Conservation (phyloP, 306 rosid genomes). For the Datisca glomerata region DNA sequence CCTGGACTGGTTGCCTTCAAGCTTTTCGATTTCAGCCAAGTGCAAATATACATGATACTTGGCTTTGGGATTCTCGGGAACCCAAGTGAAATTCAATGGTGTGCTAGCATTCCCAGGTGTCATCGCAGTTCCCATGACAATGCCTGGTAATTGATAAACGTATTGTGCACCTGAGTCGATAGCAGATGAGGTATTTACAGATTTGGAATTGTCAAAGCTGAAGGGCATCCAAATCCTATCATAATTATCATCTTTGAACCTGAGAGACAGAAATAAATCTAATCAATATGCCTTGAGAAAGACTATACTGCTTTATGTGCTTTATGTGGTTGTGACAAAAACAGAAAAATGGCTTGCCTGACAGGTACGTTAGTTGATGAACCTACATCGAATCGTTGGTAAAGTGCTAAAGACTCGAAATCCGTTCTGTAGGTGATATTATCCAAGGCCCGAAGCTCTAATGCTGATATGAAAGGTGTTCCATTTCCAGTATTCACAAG, state of each 20-base stretch:
- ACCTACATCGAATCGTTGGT: slow-evolving; percentile 12
- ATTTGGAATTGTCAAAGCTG: neutral
- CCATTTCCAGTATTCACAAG: slow-evolving; percentile 33
- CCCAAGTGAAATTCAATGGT: neutral
- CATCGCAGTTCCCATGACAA: slow-evolving; percentile 9
- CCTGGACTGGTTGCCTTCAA: slow-evolving; percentile 1
- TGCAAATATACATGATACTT: slow-evolving; percentile 5
- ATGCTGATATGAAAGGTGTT: slow-evolving; percentile 33
- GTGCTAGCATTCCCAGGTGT: slow-evolving; percentile 4
- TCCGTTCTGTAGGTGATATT: slow-evolving; percentile 8
- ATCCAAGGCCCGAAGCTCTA: slow-evolving; percentile 30
- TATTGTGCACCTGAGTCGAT: neutral
- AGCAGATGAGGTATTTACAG: slow-evolving; percentile 9
- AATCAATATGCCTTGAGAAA: too few relatives aligned
- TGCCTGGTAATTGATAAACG: slow-evolving; percentile 2
- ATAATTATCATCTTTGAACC: slow-evolving; percentile 25
- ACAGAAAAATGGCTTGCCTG: slow-evolving; percentile 15
- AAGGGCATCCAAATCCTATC: slow-evolving; percentile 17
- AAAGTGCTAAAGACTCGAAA: slow-evolving; percentile 5
- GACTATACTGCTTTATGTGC: too few relatives aligned
- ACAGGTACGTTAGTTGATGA: neutral
- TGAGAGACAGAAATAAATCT: slow-evolving; percentile 2
- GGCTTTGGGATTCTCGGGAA: slow-evolving; percentile 5
- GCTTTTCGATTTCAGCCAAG: slow-evolving; percentile 12
- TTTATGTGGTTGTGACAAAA: too few relatives aligned